phyloP scores from a whole-genome alignment of 441 rosid species.

The Arabidopsis hybrid region DNA sequence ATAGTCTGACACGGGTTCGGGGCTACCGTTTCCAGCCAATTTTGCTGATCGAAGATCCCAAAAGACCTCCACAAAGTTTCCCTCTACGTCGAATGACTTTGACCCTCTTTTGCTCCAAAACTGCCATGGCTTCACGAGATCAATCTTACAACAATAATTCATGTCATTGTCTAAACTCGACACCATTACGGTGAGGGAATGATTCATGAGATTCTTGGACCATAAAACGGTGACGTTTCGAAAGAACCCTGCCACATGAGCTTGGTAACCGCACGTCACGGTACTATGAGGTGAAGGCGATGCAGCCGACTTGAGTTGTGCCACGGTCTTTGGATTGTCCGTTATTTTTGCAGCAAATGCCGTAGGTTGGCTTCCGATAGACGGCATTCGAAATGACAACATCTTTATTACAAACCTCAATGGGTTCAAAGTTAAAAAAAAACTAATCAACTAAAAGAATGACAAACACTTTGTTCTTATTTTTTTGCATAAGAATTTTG shows the following conservation, averaged over 20 bases:
- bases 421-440: background rate
- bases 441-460: background rate
- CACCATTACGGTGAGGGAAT: constrained; percentile 77
- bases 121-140: constrained; percentile 82
- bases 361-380: constrained; percentile 32
- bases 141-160: constrained; percentile 69
- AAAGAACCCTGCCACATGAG: constrained; percentile 46
- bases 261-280: constrained; percentile 47
- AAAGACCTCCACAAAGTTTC: constrained; percentile 59
- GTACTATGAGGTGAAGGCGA: constrained; percentile 46
- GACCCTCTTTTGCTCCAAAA: constrained; percentile 95
- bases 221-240: constrained; percentile 51
- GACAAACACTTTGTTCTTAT: constrained; percentile 8
- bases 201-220: constrained; percentile 82
- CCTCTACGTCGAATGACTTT: constrained; percentile 67
- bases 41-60: constrained; percentile 88
- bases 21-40: constrained; percentile 61
- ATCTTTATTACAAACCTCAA: constrained; percentile 24
- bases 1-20: constrained; percentile 81
- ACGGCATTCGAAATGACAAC: constrained; percentile 44
- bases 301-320: constrained; percentile 43
- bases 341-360: constrained; percentile 43
- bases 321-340: constrained; percentile 38
- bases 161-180: constrained; percentile 55
- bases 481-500: constrained; percentile 5